Evolutionary conservation across 2,329 filamentous ascomycete species (phyloP), one percentile per base, ranked within the genome.

Genomic region (Pezicula neosporulosa): DNA sequence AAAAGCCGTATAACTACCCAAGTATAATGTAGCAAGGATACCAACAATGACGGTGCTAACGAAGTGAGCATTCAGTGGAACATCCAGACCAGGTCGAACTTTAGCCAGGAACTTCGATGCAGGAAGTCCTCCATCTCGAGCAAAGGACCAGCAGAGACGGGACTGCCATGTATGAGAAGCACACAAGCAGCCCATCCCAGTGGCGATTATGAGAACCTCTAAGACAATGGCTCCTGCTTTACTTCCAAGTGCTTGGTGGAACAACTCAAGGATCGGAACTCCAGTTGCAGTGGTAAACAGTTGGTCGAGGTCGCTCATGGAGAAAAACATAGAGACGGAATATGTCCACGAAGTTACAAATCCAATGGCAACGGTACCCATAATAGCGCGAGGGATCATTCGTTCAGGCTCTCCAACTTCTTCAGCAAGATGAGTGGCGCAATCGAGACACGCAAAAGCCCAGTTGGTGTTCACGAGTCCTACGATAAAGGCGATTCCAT

Each of bases 241-340:
- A 1, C 67, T 68, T 13, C 64, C 57, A 3, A 71, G 72, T 4
- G 71, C 74, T 55, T 75, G 73, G 9, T 68, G 66, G 60, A 75
- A 77, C 3, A 77, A 68, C 59, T 76, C 74, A 4, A 71, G 66
- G 15, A 76, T 65, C 0, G 74, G 75, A 6, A 76, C 66, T 1
- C 70, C 69, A 6, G 72, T 76, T 47, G 66, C 66, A 6, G 65
- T 66, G n/a, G 56, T 55, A 48, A 72, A 66, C 1, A 81, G 66
- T 1, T 67, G 68, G 38, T 68, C 60, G 46, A 76, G 76, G 57
- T 78, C 71, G 43, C 75, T 73, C 44, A 78, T 72, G 1, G 70
- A 74, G 58, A 77, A 80, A 70, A 80, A 78, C 46, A 81, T 72
- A 7, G 70, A 68, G 27, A 80, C 68, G 2, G 77, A 66, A 57